Evolutionary conservation across 768 basidiomycete genomes (phyloP), one percentile per base, ranked within the genome.

Genomic region (Podaxis mareebaensis): DNA sequence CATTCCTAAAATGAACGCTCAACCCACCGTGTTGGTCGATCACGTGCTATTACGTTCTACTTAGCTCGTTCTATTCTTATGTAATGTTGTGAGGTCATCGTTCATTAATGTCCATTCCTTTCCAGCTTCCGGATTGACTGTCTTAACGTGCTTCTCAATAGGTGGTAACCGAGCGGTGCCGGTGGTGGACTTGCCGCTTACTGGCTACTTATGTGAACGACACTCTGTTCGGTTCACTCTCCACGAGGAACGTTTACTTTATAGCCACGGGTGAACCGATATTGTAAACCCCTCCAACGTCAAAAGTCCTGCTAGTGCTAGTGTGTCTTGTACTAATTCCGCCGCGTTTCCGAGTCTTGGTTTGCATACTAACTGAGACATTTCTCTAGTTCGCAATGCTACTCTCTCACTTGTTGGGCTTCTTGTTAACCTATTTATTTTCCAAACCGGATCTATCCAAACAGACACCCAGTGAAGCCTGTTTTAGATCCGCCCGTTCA

Each of bases 401-500:
- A 17, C 22, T 51, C 46, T n/a, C 42, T 24, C 22, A 39, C 44
- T 63, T 20, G 48, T 17, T 36, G 4, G 24, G 48, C 26, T 12
- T 61, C 3, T 39, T 63, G 20, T n/a, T 57, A 20, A 40, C 44
- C 33, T 56, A 40, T 5, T 51, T 49, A 5, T 38, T 63, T 40
- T 28, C 54, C 15, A 49, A 51, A 10, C 30, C 13, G 22, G 33
- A 15, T 11, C 33, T 22, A 26, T 24, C 22, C 20, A n/a, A 26
- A 12, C 24, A 26, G 5, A 38, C 46, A 20, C 48, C 55, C 11
- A 56, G 20, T 10, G 54, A 51, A 8, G 36, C 33, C 24, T 63
- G 61, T 17, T 63, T 63, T 20, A 10, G 20, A 20, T 49, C 54
- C 38, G 12, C 54, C 26, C 46, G 36, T 20, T 51, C 61, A 6